Evolutionary conservation across 2,329 filamentous ascomycete species (phyloP).

Genomic region (Colletotrichum paranaense): DNA sequence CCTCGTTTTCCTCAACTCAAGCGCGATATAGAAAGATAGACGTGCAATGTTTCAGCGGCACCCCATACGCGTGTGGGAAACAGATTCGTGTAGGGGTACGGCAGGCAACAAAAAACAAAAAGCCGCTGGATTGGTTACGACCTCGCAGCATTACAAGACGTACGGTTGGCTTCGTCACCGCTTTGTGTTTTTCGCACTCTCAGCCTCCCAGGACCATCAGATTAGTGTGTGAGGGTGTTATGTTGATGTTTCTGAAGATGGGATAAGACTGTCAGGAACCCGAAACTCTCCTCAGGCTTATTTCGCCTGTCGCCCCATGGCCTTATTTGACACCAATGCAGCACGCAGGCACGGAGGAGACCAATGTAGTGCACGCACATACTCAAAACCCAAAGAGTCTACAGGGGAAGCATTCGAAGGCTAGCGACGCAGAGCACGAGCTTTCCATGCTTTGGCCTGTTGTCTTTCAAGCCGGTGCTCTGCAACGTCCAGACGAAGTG

Average conservation of each 20-base stretch:
- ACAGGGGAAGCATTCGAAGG: neutral
- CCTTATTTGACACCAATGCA: neutral
- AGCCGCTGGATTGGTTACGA: neutral
- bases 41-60: slow-evolving; percentile 23
- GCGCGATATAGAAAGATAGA: slow-evolving; percentile 3
- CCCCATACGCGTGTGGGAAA: slow-evolving; percentile 13
- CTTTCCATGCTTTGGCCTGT: neutral
- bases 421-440: slow-evolving; percentile 2
- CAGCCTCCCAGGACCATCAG: neutral
- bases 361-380: slow-evolving; percentile 2
- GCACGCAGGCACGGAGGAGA: slow-evolving; percentile 5
- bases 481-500: neutral
- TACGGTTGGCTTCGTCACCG: slow-evolving; percentile 9
- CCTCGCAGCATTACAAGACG: neutral
- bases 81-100: neutral
- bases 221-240: neutral
- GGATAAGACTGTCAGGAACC: slow-evolving; percentile 14
- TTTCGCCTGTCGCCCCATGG: neutral
- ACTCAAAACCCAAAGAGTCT: neutral
- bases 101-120: neutral
- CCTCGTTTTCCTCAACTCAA: neutral
- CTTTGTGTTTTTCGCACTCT: slow-evolving; percentile 9
- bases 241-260: slow-evolving; percentile 32
- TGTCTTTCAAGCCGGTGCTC: neutral
- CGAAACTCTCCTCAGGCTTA: slow-evolving; percentile 3